A percentile compares a stretch with the other conserved stretches of the same genome.
Evolutionary conservation across 148 eudicot genomes (phyloP).

Genomic region (Cornus kousa): DNA sequence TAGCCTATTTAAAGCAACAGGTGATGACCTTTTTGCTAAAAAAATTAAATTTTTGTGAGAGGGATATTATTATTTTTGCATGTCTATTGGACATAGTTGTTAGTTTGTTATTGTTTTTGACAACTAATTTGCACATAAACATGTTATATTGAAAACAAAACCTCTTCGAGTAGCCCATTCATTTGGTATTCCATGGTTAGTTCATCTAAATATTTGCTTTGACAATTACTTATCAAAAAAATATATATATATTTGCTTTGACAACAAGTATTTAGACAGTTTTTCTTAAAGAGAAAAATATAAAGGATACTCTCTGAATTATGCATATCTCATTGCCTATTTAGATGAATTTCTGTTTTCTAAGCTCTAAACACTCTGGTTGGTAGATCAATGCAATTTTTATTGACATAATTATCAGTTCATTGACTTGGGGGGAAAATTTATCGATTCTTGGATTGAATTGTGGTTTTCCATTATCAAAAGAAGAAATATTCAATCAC

Average conservation of each 20-base stretch:
- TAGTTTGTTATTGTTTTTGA: background rate
- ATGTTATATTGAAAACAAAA: background rate
- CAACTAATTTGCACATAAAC: background rate
- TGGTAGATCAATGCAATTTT: background rate
- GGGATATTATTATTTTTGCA: background rate
- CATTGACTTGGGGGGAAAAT: background rate
- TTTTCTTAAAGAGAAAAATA: no score
- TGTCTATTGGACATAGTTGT: slow-evolving; percentile 8
- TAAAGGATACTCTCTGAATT: no score
- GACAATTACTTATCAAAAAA: no score
- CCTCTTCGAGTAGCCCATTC: no score
- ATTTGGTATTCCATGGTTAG: no score
- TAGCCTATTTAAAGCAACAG: slow-evolving; percentile 54
- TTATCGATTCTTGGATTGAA: background rate
- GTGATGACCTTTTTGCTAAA: slow-evolving; percentile 20
- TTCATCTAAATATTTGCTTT: no score
- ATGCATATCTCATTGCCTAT: background rate
- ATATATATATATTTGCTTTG: no score
- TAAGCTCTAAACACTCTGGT: background rate
- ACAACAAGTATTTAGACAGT: no score
- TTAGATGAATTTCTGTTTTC: slow-evolving; percentile 1
- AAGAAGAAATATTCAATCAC: background rate
- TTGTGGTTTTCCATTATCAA: background rate
- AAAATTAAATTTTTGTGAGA: background rate
- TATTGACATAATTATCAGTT: no score